These are phyloP conservation scores for Sporothrix curviconia DNA, from an alignment of 2,329 filamentous ascomycete genomes.

Conservation along the genomic window DNA sequence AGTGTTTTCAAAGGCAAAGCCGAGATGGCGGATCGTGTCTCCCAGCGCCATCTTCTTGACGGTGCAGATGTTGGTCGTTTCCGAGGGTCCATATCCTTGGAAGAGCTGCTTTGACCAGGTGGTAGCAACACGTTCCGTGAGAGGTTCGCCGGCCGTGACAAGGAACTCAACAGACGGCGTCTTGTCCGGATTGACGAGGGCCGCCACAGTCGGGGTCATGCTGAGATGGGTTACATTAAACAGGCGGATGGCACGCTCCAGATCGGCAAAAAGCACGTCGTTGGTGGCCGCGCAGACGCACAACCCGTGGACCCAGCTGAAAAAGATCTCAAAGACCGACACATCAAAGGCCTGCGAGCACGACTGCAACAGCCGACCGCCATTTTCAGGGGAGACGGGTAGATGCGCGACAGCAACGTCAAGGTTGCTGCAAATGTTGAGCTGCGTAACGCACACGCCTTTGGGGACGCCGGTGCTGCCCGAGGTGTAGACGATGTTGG, in stretches of 20 bases:
- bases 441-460: conserved; percentile 69
- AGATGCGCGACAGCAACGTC: conserved; percentile 57
- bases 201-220: conserved; percentile 77
- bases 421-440: conserved; percentile 72
- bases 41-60: conserved; percentile 54
- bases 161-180: conserved; percentile 68
- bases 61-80: conserved; percentile 83
- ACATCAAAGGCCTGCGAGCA: conserved; percentile 84
- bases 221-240: conserved; percentile 72
- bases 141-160: conserved; percentile 73
- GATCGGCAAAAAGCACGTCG: conserved; percentile 65
- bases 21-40: conserved; percentile 69
- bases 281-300: conserved; percentile 70
- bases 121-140: conserved; percentile 64
- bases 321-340: conserved; percentile 87
- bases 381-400: conserved; percentile 38
- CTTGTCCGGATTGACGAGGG: conserved; percentile 60
- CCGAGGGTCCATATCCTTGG: conserved; percentile 78
- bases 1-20: conserved; percentile 66
- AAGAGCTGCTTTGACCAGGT: conserved; percentile 66
- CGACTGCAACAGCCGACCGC: conserved; percentile 66
- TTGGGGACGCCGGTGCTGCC: conserved; percentile 78
- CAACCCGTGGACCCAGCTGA: conserved; percentile 71
- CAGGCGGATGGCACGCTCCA: conserved; percentile 59
- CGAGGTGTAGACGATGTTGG: conserved; percentile 78